Base-by-base conservation (phyloP, 805 yeast species). In the Sungouiozyma ichnusensis region DNA sequence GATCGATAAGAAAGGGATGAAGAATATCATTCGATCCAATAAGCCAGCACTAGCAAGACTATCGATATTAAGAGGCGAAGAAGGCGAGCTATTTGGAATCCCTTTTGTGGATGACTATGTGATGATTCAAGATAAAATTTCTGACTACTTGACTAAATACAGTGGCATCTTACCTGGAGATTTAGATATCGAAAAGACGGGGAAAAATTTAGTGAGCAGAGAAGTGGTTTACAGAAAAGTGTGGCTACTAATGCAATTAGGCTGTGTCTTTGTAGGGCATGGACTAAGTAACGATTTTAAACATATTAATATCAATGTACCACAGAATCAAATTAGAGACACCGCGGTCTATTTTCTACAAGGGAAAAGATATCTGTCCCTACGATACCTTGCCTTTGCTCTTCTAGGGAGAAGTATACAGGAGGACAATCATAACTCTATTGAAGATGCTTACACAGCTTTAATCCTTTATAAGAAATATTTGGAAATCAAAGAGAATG, bases 151-250 rank as follows among this genome's bases (percentile, higher is more conserved):
- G 49, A 94, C 99, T 0, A 77, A 79, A 11, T 92, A 74, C 52
- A 86, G 96, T 11, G 99, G 99, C n/a, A 88, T 92, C 41, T 86
- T 84, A 51, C 81, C 81, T 0, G 95, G 95, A 1, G 98, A 94
- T 62, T 67, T 92, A 46, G 85, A 86, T 56, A 84, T 90, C 1
- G 55, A 58, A 4, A 65, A 57, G 5, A 83, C 95, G 17, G 62
- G 68, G 4, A 79, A 79, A 51, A 72, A 83, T 3, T 69, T 94
- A 36, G 96, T 88, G 1, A 74, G 84, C 0, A 66, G 84, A 43
- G 90, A 84, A 53, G 79, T 85, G 0, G 85, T 94, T 1, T 92
- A 90, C 59, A 68, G 97, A 45, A 77, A 84, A 53, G 72, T 92
- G 34, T 94, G 99, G 98, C 66, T 92, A 16, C 68, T 92, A 39